Conservation (phyloP, 192 early-diverging fungal species). For the Umbelopsis sp. region DNA sequence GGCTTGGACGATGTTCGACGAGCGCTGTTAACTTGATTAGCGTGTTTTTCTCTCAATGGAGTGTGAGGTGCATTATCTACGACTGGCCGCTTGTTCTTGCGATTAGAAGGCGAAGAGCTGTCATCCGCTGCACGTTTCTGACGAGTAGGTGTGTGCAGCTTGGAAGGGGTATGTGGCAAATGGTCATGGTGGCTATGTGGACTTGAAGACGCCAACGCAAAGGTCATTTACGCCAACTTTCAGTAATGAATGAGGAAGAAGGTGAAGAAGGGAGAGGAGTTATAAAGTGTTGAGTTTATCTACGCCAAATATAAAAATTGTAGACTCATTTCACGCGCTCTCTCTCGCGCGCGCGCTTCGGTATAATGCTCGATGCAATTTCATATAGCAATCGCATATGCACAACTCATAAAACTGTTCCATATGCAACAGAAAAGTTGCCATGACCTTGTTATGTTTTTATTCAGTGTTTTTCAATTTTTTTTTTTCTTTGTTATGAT, state of each 20-base stretch:
- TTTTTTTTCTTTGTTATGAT: too few relatives aligned
- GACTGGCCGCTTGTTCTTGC: neutral
- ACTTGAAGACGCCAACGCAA: conserved; percentile 12
- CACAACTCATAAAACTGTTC: too few relatives aligned
- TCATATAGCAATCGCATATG: too few relatives aligned
- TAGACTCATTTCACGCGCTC: too few relatives aligned
- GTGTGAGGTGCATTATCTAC: neutral
- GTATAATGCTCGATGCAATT: too few relatives aligned
- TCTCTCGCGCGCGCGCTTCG: too few relatives aligned
- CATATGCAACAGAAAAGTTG: too few relatives aligned
- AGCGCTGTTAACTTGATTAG: neutral
- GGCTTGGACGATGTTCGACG: neutral
- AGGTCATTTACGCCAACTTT: conserved; percentile 10
- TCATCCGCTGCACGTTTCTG: neutral
- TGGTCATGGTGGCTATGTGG: neutral
- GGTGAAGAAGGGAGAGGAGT: neutral
- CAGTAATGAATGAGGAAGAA: neutral
- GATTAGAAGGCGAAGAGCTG: neutral
- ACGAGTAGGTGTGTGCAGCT: neutral
- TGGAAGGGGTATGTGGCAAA: neutral
- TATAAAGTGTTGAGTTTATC: neutral
- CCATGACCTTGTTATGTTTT: too few relatives aligned
- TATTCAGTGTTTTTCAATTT: too few relatives aligned
- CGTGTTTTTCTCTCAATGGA: neutral
- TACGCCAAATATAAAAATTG: neutral